A percentile compares a stretch with the other conserved stretches of the same genome.
Conservation (phyloP, 495 filamentous ascomycete species). For the Hypoxylon crocopeplum region DNA sequence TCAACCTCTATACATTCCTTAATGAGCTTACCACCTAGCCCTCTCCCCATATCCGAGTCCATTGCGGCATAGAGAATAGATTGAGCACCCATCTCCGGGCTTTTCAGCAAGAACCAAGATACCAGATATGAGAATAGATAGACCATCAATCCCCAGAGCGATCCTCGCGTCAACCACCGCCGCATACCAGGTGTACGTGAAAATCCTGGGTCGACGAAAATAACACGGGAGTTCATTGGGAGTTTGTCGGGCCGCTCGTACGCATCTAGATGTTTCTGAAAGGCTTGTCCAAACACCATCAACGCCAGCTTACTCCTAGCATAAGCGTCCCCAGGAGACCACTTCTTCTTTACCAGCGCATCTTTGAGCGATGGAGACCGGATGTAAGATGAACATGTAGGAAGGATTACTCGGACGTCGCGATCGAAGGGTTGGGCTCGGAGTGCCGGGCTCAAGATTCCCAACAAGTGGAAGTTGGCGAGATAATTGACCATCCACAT, state of each 20-base stretch:
- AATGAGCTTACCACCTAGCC: constrained; percentile 71
- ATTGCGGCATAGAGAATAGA: constrained; percentile 84
- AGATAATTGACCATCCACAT: constrained; percentile 96
- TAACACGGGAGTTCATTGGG: constrained; percentile 78
- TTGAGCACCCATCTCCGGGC: constrained; percentile 80
- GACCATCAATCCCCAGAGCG: constrained; percentile 77
- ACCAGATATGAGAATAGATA: constrained; percentile 81
- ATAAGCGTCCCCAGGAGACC: constrained; percentile 67
- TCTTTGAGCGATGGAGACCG: constrained; percentile 64
- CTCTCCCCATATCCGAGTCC: constrained; percentile 71
- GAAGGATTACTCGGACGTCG: constrained; percentile 86
- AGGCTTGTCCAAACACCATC: constrained; percentile 85
- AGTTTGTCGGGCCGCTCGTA: constrained; percentile 83
- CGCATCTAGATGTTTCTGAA: constrained; percentile 84
- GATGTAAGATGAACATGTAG: constrained; percentile 87
- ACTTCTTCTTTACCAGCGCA: constrained; percentile 52
- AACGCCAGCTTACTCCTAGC: constrained; percentile 87
- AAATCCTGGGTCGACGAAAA: constrained; percentile 86
- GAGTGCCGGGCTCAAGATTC: constrained; percentile 86
- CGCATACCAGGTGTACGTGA: constrained; percentile 85
- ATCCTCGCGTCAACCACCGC: constrained; percentile 83
- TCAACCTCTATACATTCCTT: constrained; percentile 87
- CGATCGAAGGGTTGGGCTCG: constrained; percentile 90
- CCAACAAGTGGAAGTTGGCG: constrained; percentile 91
- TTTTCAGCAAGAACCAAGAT: constrained; percentile 90